Evolutionary conservation across 805 yeast genomes (phyloP).

Genomic region (Starmerella bombicola): DNA sequence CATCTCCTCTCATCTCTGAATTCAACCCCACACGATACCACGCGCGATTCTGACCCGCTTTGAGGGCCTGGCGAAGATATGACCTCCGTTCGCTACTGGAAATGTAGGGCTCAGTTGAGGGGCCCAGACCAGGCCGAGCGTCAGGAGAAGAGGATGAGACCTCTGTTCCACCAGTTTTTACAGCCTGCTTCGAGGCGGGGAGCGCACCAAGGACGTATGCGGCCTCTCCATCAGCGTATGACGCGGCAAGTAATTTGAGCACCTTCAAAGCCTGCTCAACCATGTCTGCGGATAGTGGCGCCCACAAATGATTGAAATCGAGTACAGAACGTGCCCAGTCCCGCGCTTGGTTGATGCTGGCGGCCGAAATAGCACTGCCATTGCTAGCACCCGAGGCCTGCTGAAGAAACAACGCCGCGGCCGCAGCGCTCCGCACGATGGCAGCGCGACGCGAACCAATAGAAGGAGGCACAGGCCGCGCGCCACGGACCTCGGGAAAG

Average conservation of each 20-base stretch:
- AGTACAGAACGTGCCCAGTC: slow-evolving; percentile 27
- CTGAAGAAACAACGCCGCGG: neutral
- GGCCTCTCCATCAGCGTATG: slow-evolving; percentile 20
- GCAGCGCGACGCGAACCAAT: slow-evolving; percentile 9
- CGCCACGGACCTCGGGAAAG: slow-evolving; percentile 23
- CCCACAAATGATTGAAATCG: slow-evolving; percentile 26
- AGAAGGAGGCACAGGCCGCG: slow-evolving; percentile 10
- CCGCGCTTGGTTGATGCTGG: neutral
- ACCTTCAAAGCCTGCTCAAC: slow-evolving; percentile 22
- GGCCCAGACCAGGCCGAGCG: neutral
- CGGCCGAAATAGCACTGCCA: neutral
- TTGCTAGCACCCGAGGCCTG: neutral
- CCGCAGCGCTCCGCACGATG: slow-evolving; percentile 2
- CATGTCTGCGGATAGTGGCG: slow-evolving; percentile 19
- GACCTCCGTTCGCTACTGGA: slow-evolving; percentile 3
- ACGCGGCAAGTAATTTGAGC: slow-evolving; percentile 19
- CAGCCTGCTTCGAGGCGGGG: neutral
- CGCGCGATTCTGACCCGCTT: slow-evolving; percentile 27
- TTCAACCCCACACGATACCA: slow-evolving; percentile 29
- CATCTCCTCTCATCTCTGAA: slow-evolving; percentile 27
- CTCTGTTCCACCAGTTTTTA: neutral
- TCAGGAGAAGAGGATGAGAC: neutral
- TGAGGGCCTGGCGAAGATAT: slow-evolving; percentile 24
- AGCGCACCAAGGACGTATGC: slow-evolving; percentile 9
- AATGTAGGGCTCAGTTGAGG: neutral